Evolutionary conservation across 2,329 filamentous ascomycete species (phyloP).

Genomic region (Cercospora sp.): DNA sequence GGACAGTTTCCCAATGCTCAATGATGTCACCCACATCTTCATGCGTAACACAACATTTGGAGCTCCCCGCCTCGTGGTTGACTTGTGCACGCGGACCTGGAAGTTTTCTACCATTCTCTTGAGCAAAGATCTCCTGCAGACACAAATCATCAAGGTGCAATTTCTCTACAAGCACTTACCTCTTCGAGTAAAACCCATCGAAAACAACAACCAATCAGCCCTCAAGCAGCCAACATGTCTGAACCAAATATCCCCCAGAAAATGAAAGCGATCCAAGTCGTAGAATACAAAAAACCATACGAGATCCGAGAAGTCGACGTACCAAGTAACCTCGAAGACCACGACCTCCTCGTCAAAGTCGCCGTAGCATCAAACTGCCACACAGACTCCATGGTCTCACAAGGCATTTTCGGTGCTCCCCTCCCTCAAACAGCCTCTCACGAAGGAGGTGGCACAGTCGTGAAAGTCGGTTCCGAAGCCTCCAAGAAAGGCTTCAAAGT

Average conservation of each 20-base stretch:
- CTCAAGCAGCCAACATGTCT: constrained; percentile 8
- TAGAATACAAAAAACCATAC: constrained; percentile 59
- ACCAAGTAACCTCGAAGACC: constrained; percentile 47
- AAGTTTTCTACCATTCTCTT: background rate
- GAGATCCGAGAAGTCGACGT: constrained; percentile 52
- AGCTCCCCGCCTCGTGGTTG: background rate
- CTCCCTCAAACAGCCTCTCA: constrained; percentile 59
- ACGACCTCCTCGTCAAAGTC: constrained; percentile 62
- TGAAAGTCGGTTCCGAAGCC: constrained; percentile 44
- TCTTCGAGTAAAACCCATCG: background rate
- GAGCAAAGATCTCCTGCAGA: background rate
- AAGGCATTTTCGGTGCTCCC: constrained; percentile 50
- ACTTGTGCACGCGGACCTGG: background rate
- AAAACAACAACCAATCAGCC: constrained; percentile 12
- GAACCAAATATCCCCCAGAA: constrained; percentile 40
- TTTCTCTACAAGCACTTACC: background rate
- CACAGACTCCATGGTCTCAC: constrained; percentile 59
- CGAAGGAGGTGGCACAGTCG: constrained; percentile 59
- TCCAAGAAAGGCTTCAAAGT: constrained; percentile 45
- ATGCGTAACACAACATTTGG: background rate
- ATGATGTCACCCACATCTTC: background rate
- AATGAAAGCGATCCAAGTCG: constrained; percentile 52
- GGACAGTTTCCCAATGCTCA: background rate
- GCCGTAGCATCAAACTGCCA: constrained; percentile 63
- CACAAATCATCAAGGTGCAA: constrained; percentile 13